These are phyloP conservation scores for Coffea eugenioides DNA, from an alignment of 257 asterid species.

Conservation along the genomic window DNA sequence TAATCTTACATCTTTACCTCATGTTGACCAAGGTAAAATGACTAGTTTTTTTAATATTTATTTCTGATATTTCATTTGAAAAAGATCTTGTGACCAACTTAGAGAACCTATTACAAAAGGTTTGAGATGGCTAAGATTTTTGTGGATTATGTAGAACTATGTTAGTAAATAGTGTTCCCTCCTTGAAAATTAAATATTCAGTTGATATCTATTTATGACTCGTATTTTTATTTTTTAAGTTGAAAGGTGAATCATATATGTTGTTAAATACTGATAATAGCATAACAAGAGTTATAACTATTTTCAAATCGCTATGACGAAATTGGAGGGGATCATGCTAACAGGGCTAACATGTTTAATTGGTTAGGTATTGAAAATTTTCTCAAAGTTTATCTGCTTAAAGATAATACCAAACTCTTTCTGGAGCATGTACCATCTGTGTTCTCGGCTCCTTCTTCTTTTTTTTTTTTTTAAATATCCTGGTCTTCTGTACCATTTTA, in stretches of 20 bases:
- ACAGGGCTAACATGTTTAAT: background rate
- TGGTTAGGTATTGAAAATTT: background rate
- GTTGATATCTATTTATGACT: background rate
- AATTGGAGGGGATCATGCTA: background rate
- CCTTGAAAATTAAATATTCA: background rate
- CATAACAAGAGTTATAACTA: background rate
- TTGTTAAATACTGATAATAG: too few relatives aligned
- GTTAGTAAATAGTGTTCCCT: background rate
- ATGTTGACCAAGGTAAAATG: conserved; percentile 67
- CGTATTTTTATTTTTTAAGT: background rate
- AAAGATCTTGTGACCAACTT: background rate
- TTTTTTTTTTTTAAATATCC: too few relatives aligned
- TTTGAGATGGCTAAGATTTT: background rate
- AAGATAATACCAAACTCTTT: background rate
- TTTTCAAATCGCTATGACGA: background rate
- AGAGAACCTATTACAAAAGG: background rate
- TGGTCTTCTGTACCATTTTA: background rate
- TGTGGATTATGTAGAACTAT: background rate
- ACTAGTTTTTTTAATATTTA: background rate
- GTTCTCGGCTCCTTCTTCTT: background rate
- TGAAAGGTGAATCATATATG: too few relatives aligned
- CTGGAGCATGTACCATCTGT: background rate
- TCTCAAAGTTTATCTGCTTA: background rate
- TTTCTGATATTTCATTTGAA: background rate
- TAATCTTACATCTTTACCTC: conserved; percentile 61